These are phyloP conservation scores for Ceriops tagal DNA, from an alignment of 345 rosid species.

Conservation along the genomic window DNA sequence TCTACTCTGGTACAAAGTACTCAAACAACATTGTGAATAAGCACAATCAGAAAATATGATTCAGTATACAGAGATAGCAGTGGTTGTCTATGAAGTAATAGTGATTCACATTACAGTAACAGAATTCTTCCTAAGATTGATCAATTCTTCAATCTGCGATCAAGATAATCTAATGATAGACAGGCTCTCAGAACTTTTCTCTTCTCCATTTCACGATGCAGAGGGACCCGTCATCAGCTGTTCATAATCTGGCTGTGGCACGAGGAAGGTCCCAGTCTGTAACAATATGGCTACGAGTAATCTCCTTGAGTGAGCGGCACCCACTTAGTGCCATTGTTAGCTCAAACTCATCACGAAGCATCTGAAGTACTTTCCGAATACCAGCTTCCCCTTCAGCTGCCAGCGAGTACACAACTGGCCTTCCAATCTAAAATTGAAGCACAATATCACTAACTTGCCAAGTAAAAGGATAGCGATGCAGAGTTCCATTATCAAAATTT, in stretches of 20 bases:
- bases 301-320: conserved; percentile 78
- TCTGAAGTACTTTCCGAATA: conserved; percentile 60
- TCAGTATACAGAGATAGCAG: conserved; percentile 8
- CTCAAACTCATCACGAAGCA: conserved; percentile 83
- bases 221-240: not conserved
- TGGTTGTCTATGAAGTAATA: conserved; percentile 2
- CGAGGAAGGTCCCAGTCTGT: conserved; percentile 70
- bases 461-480: not conserved
- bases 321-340: conserved; percentile 90
- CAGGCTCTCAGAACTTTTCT: not conserved
- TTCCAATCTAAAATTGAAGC: conserved; percentile 58
- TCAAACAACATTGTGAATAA: no score
- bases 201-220: conserved; percentile 1
- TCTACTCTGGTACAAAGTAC: no score
- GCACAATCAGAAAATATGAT: not conserved
- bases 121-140: conserved; percentile 3
- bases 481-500: not conserved
- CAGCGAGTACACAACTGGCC: conserved; percentile 78
- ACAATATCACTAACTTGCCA: not conserved
- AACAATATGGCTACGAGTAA: conserved; percentile 59
- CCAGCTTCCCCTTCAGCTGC: conserved; percentile 82
- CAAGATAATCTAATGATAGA: not conserved
- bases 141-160: conserved; percentile 3
- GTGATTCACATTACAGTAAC: not conserved
- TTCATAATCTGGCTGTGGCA: conserved; percentile 6